A percentile compares a stretch with the other conserved stretches of the same genome.
phyloP scores from a whole-genome alignment of 2,329 filamentous ascomycete species.

The Fusarium veterinarium region DNA sequence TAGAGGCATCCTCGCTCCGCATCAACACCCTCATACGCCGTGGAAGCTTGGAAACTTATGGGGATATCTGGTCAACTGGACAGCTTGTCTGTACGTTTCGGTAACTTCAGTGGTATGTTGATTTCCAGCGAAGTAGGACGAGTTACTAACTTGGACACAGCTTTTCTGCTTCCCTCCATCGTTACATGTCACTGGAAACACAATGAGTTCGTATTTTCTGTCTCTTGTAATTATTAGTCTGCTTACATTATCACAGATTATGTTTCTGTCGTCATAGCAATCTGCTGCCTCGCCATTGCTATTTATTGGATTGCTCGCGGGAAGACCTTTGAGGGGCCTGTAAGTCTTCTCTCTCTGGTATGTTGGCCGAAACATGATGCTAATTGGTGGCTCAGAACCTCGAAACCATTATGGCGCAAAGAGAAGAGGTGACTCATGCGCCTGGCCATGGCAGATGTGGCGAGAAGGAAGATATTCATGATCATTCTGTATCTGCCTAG shows the following conservation, averaged over 20 bases:
- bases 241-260: not conserved
- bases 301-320: not conserved
- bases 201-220: not conserved
- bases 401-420: not conserved
- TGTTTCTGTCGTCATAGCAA: not conserved
- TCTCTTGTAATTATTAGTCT: too few species aligned
- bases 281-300: not conserved
- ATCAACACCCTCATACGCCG: not conserved
- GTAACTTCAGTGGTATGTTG: not conserved
- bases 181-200: not conserved
- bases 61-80: not conserved
- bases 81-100: not conserved
- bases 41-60: not conserved
- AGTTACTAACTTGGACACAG: not conserved
- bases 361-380: not conserved
- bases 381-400: not conserved
- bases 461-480: not conserved
- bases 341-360: not conserved
- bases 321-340: not conserved
- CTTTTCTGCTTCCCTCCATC: not conserved
- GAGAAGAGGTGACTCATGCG: not conserved
- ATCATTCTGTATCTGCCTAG: not conserved
- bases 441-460: not conserved
- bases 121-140: accelerated
- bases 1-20: not conserved